Percentiles rank a stretch among this genome's conserved stretches.
These are phyloP conservation scores for Apiospora hydei DNA, from an alignment of 2,329 filamentous ascomycete species.

Conservation along the genomic window DNA sequence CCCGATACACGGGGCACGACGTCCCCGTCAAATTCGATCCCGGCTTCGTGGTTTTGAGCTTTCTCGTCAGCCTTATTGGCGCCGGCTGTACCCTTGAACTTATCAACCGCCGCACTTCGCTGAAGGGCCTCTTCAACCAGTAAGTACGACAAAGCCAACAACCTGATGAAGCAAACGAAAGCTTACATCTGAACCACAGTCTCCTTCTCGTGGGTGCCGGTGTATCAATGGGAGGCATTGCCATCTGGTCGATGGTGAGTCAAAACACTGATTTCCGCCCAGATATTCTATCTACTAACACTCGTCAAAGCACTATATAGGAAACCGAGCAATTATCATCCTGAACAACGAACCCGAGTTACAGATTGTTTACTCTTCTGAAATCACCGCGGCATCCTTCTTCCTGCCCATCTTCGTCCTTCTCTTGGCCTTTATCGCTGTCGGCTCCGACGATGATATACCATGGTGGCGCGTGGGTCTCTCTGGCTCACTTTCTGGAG, in stretches of 20 bases:
- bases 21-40: conserved; percentile 50
- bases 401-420: conserved; percentile 81
- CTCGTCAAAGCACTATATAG: conserved; percentile 74
- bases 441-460: conserved; percentile 59
- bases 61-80: conserved; percentile 79
- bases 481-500: conserved; percentile 74
- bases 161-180: too few relatives aligned
- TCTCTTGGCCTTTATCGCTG: conserved; percentile 73
- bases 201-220: conserved; percentile 69
- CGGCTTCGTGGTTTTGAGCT: conserved; percentile 75
- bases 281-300: conserved; percentile 39
- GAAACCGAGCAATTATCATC: conserved; percentile 79
- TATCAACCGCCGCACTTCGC: conserved; percentile 77
- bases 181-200: conserved; percentile 27
- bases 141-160: not conserved
- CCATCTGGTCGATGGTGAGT: conserved; percentile 75
- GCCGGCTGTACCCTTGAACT: conserved; percentile 82
- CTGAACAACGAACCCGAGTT: conserved; percentile 66
- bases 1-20: not conserved
- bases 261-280: not conserved
- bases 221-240: conserved; percentile 75
- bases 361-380: conserved; percentile 77
- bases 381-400: conserved; percentile 79
- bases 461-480: conserved; percentile 64
- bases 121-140: conserved; percentile 72